Base-by-base conservation (phyloP, 768 basidiomycete species). In the Tubosaeta sp. region DNA sequence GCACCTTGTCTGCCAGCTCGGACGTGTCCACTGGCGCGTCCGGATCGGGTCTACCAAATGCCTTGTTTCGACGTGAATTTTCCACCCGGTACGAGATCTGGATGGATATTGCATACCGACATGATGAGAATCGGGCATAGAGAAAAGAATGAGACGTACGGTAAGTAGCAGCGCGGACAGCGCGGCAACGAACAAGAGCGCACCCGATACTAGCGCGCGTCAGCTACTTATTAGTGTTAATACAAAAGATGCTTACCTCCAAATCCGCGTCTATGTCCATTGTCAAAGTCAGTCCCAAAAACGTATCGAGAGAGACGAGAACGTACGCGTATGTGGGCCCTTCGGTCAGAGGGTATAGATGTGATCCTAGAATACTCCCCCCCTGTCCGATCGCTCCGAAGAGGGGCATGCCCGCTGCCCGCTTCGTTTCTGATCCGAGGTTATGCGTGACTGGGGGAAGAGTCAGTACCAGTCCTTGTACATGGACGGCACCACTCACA, bases 61-160 rank as follows among this genome's bases (percentile, higher is more conserved):
- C 52, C 41, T 65, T 69, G 59, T 88, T 76, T 37, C 86, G 72
- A 14, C 74, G 72, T 5, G 72, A 70, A 52, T 88, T 89, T 27
- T 87, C 85, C 59, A 67, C 58, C 37, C 80, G 79, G 59, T 85
- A 89, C 2, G 84, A 85, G 13, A 78, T 66, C 86, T 88, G 27
- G 6, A 43, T 22, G 22, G 5, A 9, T 16, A 19, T 25, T 11
- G 10, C 1, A 25, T 6, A 19, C 2, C 25, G 5, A 26, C 19
- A 27, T 22, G 27, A n/a, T 17, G 27, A 26, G 13, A 26, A 7
- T n/a, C 14, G 26, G 7, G 14, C 5, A 29, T 26, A 26, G 14
- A 16, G 6, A 13, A 42, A 3, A 42, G 41, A 27, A 3, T 12
- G 39, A 42, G 22, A 55, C 63, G 26, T 47, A 67, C 65, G 2